These are phyloP conservation scores for Sherardia arvensis DNA, from an alignment of 257 asterid genomes.

Conservation along the genomic window DNA sequence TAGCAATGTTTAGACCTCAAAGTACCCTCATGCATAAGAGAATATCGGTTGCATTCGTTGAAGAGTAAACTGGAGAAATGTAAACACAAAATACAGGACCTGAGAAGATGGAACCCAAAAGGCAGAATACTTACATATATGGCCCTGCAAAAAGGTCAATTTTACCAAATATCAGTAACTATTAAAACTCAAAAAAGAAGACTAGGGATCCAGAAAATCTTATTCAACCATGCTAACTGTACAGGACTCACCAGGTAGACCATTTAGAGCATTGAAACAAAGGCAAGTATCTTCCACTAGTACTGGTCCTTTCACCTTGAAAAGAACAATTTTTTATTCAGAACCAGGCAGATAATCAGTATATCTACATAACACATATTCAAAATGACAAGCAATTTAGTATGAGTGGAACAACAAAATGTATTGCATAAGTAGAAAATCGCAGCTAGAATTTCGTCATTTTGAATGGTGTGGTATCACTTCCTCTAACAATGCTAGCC, in stretches of 20 bases:
- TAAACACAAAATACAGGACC: conserved; percentile 19
- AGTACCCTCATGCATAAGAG: background rate
- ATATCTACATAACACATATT: background rate
- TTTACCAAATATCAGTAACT: conserved; percentile 10
- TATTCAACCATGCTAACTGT: too few relatives aligned
- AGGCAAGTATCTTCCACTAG: conserved; percentile 99
- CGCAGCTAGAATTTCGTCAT: background rate
- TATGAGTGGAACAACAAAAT: background rate
- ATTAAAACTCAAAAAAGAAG: background rate
- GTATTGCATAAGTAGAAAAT: background rate
- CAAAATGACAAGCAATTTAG: background rate
- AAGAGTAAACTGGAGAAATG: background rate
- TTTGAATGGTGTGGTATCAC: background rate
- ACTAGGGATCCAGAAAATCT: background rate
- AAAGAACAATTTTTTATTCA: conserved; percentile 7
- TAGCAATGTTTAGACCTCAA: background rate
- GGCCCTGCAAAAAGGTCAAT: conserved; percentile 58
- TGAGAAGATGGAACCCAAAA: conserved; percentile 7
- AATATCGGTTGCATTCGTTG: background rate
- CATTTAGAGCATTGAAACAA: conserved; percentile 90
- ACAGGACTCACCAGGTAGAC: conserved; percentile 69
- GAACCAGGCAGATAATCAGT: background rate
- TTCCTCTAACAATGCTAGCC: too few relatives aligned
- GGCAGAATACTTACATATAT: conserved; percentile 65
- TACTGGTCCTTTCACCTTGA: conserved; percentile 91